These are phyloP conservation scores for Kregervanrija delftensis DNA, from an alignment of 805 yeast species.

Conservation along the genomic window DNA sequence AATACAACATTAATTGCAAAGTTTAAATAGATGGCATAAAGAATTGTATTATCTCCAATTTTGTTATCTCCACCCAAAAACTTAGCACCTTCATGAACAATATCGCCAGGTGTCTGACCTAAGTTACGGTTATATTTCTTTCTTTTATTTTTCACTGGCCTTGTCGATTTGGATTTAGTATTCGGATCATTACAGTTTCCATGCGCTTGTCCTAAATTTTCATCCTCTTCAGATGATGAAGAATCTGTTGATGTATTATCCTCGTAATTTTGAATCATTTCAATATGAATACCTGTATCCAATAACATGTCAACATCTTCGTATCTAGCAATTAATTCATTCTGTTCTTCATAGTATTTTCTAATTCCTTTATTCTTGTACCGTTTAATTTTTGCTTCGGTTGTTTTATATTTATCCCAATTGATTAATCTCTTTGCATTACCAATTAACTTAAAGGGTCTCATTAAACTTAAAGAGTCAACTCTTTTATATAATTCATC, in stretches of 20 bases:
- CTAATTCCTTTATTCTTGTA: constrained; percentile 26
- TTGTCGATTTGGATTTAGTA: no score
- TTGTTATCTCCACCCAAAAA: constrained; percentile 37
- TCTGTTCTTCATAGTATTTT: constrained; percentile 50
- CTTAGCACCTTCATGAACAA: constrained; percentile 51
- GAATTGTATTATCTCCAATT: constrained; percentile 26
- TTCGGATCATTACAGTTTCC: no score
- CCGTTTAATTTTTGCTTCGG: constrained; percentile 19
- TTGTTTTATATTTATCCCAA: constrained; percentile 30
- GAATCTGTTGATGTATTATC: constrained; percentile 15
- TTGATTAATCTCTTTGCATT: constrained; percentile 27
- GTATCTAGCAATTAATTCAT: constrained; percentile 50
- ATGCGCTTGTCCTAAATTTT: not conserved
- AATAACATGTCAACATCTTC: constrained; percentile 55
- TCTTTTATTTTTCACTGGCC: no score
- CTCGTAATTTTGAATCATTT: constrained; percentile 58
- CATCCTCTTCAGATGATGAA: constrained; percentile 16
- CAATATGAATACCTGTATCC: constrained; percentile 63
- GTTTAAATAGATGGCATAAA: constrained; percentile 59
- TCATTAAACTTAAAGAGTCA: constrained; percentile 32
- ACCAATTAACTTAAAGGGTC: constrained; percentile 45
- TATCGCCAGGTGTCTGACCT: constrained; percentile 46
- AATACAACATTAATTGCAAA: constrained; percentile 53
- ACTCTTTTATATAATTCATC: constrained; percentile 18
- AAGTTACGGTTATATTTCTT: no score